These are phyloP conservation scores for Penicillium egyptiacum DNA, from an alignment of 495 filamentous ascomycete genomes.

Conservation along the genomic window DNA sequence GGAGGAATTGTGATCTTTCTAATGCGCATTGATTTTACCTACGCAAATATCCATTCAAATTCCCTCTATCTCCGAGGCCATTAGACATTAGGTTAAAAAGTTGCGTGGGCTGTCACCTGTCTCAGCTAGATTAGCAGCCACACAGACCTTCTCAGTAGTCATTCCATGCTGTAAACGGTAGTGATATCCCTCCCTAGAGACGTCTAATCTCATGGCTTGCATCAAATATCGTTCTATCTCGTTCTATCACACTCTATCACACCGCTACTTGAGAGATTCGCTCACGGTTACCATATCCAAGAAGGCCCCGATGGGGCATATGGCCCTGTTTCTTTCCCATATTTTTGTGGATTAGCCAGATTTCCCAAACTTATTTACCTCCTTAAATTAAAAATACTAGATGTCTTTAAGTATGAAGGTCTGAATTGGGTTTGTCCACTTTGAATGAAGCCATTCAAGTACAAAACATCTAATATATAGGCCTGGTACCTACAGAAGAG, in stretches of 20 bases:
- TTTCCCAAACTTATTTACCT: not conserved
- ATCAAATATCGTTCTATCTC: not conserved
- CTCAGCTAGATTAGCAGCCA: not conserved
- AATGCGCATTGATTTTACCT: not conserved
- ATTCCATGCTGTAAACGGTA: not conserved
- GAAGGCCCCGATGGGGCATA: not conserved
- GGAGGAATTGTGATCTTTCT: constrained; percentile 6
- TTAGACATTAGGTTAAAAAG: not conserved
- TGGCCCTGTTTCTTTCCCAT: not conserved
- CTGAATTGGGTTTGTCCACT: not conserved
- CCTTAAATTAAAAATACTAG: not conserved
- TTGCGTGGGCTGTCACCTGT: not conserved
- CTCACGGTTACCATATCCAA: too few relatives aligned
- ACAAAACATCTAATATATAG: not conserved
- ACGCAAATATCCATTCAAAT: not conserved
- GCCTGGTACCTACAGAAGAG: not conserved
- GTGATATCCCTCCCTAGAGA: not conserved
- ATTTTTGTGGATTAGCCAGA: not conserved
- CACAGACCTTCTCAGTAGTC: not conserved
- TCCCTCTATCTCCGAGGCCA: not conserved
- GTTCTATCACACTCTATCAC: not conserved
- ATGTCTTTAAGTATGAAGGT: not conserved
- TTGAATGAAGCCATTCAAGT: not conserved
- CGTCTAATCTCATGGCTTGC: not conserved
- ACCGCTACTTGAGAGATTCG: not conserved